phyloP scores from a whole-genome alignment of 768 basidiomycete genomes.

The Termitomyces sp. region DNA sequence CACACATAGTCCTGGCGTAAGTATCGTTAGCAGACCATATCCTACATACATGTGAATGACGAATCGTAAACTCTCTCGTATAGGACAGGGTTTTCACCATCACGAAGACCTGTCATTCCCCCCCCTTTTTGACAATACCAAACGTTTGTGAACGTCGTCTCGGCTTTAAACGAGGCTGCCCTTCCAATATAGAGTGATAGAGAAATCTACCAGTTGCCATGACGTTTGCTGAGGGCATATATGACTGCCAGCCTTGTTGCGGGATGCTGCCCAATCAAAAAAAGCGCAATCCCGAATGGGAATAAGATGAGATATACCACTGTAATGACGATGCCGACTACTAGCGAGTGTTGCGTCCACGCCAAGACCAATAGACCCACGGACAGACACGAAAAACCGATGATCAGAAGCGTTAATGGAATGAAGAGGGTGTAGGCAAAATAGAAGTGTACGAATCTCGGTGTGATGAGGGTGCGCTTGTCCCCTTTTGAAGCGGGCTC shows the following conservation, averaged over 20 bases:
- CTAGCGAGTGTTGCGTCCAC: neutral
- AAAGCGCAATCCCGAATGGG: neutral
- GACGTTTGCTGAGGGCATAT: neutral
- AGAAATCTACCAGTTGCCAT: neutral
- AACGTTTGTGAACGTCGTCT: too few relatives aligned
- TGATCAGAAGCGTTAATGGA: neutral
- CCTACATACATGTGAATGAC: too few relatives aligned
- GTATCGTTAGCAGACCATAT: too few relatives aligned
- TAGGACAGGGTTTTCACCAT: too few relatives aligned
- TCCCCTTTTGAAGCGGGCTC: neutral
- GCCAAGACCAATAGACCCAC: neutral
- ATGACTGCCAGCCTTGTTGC: neutral
- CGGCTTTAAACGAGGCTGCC: too few relatives aligned
- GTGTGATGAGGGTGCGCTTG: neutral
- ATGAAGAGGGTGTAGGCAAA: neutral
- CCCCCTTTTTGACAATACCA: too few relatives aligned
- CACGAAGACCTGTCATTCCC: too few relatives aligned
- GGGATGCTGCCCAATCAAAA: neutral
- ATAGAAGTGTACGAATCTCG: neutral
- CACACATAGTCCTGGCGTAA: too few relatives aligned
- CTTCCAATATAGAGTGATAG: too few relatives aligned
- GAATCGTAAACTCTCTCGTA: too few relatives aligned
- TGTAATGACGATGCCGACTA: neutral
- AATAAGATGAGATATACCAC: neutral
- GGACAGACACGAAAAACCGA: neutral